phyloP scores from a whole-genome alignment of 805 yeast genomes.

The Sugiyamaella smithiae region DNA sequence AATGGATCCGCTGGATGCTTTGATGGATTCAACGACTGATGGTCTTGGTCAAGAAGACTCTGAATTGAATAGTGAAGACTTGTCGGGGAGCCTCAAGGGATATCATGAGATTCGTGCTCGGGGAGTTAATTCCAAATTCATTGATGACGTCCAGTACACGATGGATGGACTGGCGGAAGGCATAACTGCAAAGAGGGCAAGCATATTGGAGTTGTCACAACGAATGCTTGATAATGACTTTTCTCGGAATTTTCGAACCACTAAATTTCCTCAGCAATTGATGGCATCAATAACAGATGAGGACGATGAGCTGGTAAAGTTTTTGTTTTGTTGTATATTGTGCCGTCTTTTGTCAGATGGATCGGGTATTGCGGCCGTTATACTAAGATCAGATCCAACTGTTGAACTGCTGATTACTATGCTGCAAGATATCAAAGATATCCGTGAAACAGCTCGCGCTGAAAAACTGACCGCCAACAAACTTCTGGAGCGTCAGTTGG shows the following conservation, averaged over 20 bases:
- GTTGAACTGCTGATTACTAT: conserved; percentile 10
- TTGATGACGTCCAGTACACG: conserved; percentile 15
- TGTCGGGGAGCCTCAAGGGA: not conserved
- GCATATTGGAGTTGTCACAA: conserved; percentile 19
- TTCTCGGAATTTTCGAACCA: conserved; percentile 14
- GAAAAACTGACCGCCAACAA: conserved; percentile 1
- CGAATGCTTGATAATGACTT: conserved; percentile 14
- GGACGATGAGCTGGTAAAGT: conserved; percentile 11
- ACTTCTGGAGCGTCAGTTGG: conserved; percentile 1
- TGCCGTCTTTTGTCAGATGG: conserved; percentile 15
- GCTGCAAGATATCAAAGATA: conserved; percentile 16
- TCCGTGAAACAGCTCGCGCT: not conserved
- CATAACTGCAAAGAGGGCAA: conserved; percentile 4
- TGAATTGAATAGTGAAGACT: not conserved
- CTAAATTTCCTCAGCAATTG: conserved; percentile 14
- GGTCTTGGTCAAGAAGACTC: too few species aligned
- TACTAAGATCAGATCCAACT: conserved; percentile 4
- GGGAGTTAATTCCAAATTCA: conserved; percentile 17
- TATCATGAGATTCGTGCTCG: conserved; percentile 19
- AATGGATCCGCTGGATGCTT: not conserved
- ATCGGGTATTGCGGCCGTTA: conserved; percentile 14
- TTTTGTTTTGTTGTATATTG: conserved; percentile 15
- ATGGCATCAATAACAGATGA: conserved; percentile 7
- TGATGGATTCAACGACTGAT: not conserved
- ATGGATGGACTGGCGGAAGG: conserved; percentile 18